These are phyloP conservation scores for Dentipellis sp. DNA, from an alignment of 768 basidiomycete genomes.

Conservation along the genomic window DNA sequence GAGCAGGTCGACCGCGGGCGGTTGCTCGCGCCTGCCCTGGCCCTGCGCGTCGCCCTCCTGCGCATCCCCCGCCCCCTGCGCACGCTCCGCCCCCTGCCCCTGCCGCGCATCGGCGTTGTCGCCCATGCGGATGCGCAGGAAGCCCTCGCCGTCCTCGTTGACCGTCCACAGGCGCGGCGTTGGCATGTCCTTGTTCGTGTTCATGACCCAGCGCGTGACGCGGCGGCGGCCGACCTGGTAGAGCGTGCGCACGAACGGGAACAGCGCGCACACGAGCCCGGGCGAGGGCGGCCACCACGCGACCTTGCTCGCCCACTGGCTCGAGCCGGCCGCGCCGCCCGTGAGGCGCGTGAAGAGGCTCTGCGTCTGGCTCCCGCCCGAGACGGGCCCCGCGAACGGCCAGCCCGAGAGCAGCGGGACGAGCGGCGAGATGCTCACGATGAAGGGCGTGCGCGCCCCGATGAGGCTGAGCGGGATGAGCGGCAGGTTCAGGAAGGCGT, in stretches of 20 bases:
- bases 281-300: slow-evolving; percentile 27
- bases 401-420: slow-evolving; percentile 24
- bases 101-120: slow-evolving; percentile 12
- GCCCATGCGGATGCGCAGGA: slow-evolving; percentile 16
- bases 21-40: slow-evolving; percentile 5
- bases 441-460: slow-evolving; percentile 35
- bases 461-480: slow-evolving; percentile 62
- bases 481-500: slow-evolving; percentile 67
- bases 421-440: slow-evolving; percentile 19
- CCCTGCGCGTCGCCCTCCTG: neutral
- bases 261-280: slow-evolving; percentile 18
- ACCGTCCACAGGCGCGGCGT: slow-evolving; percentile 9
- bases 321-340: neutral
- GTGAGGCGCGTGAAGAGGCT: neutral
- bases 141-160: slow-evolving; percentile 16
- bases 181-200: slow-evolving; percentile 3
- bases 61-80: neutral
- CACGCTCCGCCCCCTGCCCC: slow-evolving; percentile 8
- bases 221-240: slow-evolving; percentile 17
- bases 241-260: slow-evolving; percentile 18
- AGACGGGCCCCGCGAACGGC: slow-evolving; percentile 19
- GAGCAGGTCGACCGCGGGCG: slow-evolving; percentile 13
- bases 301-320: slow-evolving; percentile 5
- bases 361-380: neutral
- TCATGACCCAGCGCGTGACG: slow-evolving; percentile 18